phyloP scores from a whole-genome alignment of 305 asterid species.

The Lippia alba region DNA sequence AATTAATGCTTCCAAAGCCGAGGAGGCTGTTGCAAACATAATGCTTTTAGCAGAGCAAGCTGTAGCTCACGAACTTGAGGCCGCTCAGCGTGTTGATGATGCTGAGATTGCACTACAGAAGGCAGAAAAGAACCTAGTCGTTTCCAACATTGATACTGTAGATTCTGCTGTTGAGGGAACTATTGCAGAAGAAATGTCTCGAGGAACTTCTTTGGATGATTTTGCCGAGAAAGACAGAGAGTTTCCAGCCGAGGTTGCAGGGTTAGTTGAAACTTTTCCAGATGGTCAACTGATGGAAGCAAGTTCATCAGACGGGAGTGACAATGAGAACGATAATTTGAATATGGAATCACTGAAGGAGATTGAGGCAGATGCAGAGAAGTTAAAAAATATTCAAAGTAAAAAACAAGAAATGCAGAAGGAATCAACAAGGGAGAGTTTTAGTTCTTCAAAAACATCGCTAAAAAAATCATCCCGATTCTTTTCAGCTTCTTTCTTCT shows the following conservation, averaged over 20 bases:
- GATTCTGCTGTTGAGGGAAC: conserved; percentile 55
- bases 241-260: conserved; percentile 49
- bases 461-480: conserved; percentile 96
- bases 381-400: conserved; percentile 62
- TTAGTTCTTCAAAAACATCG: conserved; percentile 75
- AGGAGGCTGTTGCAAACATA: conserved; percentile 92
- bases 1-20: conserved; percentile 65
- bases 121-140: conserved; percentile 75
- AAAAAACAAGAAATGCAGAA: conserved; percentile 78
- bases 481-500: conserved; percentile 96
- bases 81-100: conserved; percentile 83
- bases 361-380: conserved; percentile 73
- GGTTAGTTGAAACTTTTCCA: conserved; percentile 45
- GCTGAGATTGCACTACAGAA: conserved; percentile 82
- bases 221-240: conserved; percentile 51
- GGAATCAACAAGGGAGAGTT: conserved; percentile 73
- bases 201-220: conserved; percentile 51
- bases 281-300: conserved; percentile 52
- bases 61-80: conserved; percentile 95
- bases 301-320: conserved; percentile 59
- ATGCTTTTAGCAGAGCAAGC: conserved; percentile 99
- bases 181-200: conserved; percentile 51
- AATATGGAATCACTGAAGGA: conserved; percentile 52
- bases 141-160: conserved; percentile 50
- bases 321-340: conserved; percentile 60